Evolutionary conservation across 2,329 filamentous ascomycete species (phyloP).

Genomic region (Aspergillus eucalypticola): DNA sequence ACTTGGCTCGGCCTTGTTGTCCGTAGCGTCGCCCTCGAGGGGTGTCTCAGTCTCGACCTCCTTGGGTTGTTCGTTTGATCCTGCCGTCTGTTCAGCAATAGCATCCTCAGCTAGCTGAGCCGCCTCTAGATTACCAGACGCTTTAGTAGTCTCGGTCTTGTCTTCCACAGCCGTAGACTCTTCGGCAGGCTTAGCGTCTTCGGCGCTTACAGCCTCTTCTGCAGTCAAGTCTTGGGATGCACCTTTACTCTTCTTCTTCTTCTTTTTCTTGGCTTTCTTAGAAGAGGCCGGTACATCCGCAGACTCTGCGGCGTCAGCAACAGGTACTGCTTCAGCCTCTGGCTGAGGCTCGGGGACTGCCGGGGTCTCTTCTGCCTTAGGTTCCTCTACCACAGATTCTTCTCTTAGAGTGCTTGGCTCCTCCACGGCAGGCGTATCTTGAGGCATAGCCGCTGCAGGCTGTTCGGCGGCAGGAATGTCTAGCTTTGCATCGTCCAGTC

Average conservation of each 20-base stretch:
- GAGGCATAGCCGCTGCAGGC: background rate
- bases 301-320: slow-evolving; percentile 14
- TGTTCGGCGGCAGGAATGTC: background rate
- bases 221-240: slow-evolving; percentile 9
- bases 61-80: background rate
- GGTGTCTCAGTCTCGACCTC: background rate
- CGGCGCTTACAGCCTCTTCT: slow-evolving; percentile 4
- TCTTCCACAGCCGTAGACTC: background rate
- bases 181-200: background rate
- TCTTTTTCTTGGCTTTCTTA: slow-evolving; percentile 33
- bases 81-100: background rate
- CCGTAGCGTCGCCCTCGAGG: background rate
- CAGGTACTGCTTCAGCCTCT: slow-evolving; percentile 2
- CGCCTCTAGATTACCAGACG: background rate
- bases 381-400: background rate
- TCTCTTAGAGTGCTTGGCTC: background rate
- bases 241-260: slow-evolving; percentile 21
- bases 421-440: background rate
- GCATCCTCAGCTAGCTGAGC: background rate
- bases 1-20: background rate
- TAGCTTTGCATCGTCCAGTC: background rate
- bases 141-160: too few relatives aligned
- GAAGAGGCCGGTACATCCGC: slow-evolving; percentile 13
- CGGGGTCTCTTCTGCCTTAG: background rate
- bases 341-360: background rate